These are phyloP conservation scores for Candida pseudoviswanathii DNA, from an alignment of 1,139 yeast genomes.

Conservation along the genomic window DNA sequence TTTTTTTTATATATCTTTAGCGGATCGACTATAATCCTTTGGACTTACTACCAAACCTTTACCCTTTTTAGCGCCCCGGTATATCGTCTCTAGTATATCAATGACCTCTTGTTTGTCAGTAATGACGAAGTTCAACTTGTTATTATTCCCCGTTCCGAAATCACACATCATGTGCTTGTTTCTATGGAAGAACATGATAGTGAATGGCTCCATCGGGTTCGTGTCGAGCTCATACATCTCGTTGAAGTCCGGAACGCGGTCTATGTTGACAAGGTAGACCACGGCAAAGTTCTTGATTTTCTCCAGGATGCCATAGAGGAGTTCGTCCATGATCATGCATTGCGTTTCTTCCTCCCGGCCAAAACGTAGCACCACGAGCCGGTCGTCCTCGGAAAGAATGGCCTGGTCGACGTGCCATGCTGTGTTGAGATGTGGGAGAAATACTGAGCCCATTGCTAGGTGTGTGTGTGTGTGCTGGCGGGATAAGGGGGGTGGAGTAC, in stretches of 20 bases:
- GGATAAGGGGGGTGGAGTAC: background rate
- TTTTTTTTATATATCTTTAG: slow-evolving; percentile 16
- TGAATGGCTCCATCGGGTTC: slow-evolving; percentile 62
- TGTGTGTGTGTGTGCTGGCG: background rate
- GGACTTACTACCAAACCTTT: slow-evolving; percentile 92
- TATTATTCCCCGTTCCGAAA: slow-evolving; percentile 97
- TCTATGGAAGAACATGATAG: slow-evolving; percentile 89
- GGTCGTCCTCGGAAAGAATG: slow-evolving; percentile 77
- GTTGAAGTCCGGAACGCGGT: slow-evolving; percentile 88
- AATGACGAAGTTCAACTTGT: slow-evolving; percentile 80
- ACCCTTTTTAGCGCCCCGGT: slow-evolving; percentile 90
- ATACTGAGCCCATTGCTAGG: slow-evolving; percentile 72
- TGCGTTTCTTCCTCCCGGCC: slow-evolving; percentile 78
- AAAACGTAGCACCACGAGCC: slow-evolving; percentile 84
- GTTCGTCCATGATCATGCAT: slow-evolving; percentile 90
- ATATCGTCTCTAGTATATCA: slow-evolving; percentile 87
- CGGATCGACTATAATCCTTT: slow-evolving; percentile 50
- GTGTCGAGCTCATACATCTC: slow-evolving; percentile 82
- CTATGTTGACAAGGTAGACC: slow-evolving; percentile 84
- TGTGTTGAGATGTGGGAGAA: slow-evolving; percentile 80
- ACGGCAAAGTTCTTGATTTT: slow-evolving; percentile 87
- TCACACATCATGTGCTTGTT: slow-evolving; percentile 98
- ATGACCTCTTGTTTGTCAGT: slow-evolving; percentile 87
- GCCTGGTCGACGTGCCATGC: slow-evolving; percentile 99
- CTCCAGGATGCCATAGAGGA: slow-evolving; percentile 76